A percentile compares a stretch with the other conserved stretches of the same genome.
These are phyloP conservation scores for Platismatia glauca DNA, from an alignment of 495 filamentous ascomycete genomes.

Conservation along the genomic window DNA sequence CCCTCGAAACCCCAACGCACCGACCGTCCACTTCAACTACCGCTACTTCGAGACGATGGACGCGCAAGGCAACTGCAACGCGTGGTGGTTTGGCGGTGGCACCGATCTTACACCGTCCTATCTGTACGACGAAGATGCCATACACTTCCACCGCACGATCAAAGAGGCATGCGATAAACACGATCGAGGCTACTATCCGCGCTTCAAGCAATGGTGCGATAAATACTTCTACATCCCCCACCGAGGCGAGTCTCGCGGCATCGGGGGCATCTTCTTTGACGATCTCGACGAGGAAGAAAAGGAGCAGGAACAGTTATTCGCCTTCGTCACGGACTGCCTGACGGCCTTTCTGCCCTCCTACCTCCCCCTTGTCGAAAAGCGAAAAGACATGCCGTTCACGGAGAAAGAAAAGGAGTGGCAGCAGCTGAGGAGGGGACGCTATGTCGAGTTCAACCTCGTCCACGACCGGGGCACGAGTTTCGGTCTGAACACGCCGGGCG, in stretches of 20 bases:
- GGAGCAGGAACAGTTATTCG: slow-evolving; percentile 83
- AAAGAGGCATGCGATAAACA: slow-evolving; percentile 92
- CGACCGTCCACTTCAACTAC: slow-evolving; percentile 97
- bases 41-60: slow-evolving; percentile 90
- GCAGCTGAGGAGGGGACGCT: slow-evolving; percentile 81
- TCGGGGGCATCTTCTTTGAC: slow-evolving; percentile 98
- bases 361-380: slow-evolving; percentile 71
- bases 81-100: slow-evolving; percentile 98
- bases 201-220: slow-evolving; percentile 98
- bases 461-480: slow-evolving; percentile 95
- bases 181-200: slow-evolving; percentile 83
- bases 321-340: slow-evolving; percentile 79
- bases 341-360: slow-evolving; percentile 87
- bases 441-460: slow-evolving; percentile 98
- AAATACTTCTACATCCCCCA: slow-evolving; percentile 94
- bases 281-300: slow-evolving; percentile 80
- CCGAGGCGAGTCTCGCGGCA: slow-evolving; percentile 75
- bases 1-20: slow-evolving; percentile 90
- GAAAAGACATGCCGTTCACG: slow-evolving; percentile 87
- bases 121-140: slow-evolving; percentile 91
- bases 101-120: slow-evolving; percentile 91
- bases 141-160: slow-evolving; percentile 90
- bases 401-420: slow-evolving; percentile 89
- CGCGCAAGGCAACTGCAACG: slow-evolving; percentile 52
- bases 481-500: slow-evolving; percentile 84